Percentiles rank a stretch among this genome's conserved stretches.
Conservation (phyloP, 129 eudicot species). For the Solidago caesia region DNA sequence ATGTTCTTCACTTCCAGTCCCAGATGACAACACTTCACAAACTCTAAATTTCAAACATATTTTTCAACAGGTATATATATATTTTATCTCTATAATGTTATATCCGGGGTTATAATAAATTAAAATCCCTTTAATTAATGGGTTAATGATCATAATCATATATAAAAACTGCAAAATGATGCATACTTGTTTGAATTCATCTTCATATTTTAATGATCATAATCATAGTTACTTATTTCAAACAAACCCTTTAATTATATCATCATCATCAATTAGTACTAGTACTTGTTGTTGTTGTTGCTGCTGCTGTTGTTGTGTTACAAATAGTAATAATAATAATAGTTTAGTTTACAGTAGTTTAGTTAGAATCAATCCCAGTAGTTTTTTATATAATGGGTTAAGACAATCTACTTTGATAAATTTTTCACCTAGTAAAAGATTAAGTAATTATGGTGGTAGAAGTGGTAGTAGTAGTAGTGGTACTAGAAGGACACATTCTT, state of each 20-base stretch:
- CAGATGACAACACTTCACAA: no score
- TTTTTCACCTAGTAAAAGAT: slow-evolving; percentile 54
- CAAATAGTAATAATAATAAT: slow-evolving; percentile 15
- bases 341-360: slow-evolving; percentile 24
- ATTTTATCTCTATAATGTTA: no score
- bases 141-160: no score
- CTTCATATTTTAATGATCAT: background rate
- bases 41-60: no score
- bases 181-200: background rate
- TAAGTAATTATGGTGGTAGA: slow-evolving; percentile 29
- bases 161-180: background rate
- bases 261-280: slow-evolving; percentile 27
- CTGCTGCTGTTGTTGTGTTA: slow-evolving; percentile 43
- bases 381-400: slow-evolving; percentile 48
- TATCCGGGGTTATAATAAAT: background rate
- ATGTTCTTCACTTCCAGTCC: no score
- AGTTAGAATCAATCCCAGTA: slow-evolving; percentile 42
- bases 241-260: slow-evolving; percentile 23
- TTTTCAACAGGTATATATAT: no score
- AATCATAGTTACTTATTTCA: background rate
- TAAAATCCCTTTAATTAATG: background rate
- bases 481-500: slow-evolving; percentile 29
- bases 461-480: no score
- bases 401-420: slow-evolving; percentile 77
- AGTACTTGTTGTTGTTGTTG: slow-evolving; percentile 37